Conservation (phyloP, 805 yeast species). For the Monosporozyma unispora region DNA sequence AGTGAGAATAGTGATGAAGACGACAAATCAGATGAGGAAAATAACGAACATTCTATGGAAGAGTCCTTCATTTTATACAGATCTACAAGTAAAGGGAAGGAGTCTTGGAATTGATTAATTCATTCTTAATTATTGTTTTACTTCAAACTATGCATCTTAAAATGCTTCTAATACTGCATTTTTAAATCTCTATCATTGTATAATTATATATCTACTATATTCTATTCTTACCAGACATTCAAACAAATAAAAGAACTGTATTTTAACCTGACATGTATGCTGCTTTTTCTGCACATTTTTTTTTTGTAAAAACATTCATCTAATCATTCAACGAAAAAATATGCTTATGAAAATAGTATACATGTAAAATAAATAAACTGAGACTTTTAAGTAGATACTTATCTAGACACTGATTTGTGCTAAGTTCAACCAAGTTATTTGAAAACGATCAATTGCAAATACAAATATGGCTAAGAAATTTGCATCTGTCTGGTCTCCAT, state of each 20-base stretch:
- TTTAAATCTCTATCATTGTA: not conserved
- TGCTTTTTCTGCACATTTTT: too few species aligned
- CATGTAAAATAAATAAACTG: too few species aligned
- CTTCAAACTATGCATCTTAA: not conserved
- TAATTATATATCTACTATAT: not conserved
- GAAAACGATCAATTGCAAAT: not conserved
- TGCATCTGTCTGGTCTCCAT: conserved; percentile 18
- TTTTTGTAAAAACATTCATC: too few species aligned
- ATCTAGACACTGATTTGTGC: too few species aligned
- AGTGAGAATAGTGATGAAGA: conserved; percentile 15
- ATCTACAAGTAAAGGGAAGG: conserved; percentile 27
- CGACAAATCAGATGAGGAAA: conserved; percentile 17
- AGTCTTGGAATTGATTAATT: conserved; percentile 21
- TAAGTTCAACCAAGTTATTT: too few species aligned
- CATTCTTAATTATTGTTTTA: not conserved
- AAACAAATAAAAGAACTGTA: not conserved
- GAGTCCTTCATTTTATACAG: conserved; percentile 27
- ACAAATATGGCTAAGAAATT: conserved; percentile 16
- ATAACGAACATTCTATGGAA: conserved; percentile 24
- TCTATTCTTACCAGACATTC: conserved; percentile 1
- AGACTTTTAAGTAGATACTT: too few species aligned
- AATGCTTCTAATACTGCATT: not conserved
- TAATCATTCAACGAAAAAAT: too few species aligned
- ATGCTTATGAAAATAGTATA: too few species aligned
- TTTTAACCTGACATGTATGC: not conserved